Base-by-base conservation (phyloP, 2,329 filamentous ascomycete species). In the Hypomyces rosellus region DNA sequence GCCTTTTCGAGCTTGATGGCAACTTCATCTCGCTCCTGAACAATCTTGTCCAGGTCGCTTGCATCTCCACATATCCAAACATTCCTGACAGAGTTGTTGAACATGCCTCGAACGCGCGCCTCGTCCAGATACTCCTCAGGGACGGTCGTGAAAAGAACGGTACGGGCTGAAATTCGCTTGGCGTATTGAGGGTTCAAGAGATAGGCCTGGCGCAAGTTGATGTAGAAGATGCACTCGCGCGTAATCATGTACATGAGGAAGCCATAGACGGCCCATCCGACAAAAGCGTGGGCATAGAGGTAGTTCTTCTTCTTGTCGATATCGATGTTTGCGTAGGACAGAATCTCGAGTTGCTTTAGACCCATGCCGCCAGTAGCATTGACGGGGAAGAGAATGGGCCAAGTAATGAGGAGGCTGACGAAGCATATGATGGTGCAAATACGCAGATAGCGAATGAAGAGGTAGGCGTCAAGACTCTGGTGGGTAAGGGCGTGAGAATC, bases 191-290 rank as follows among this genome's bases (percentile, higher is more conserved):
- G 89, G 2, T 89, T 88, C 50, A 95, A 76, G n/a, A 91, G 81
- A 71, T 95, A 97, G 1, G 92, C 92, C 70, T 97, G 93, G 56
- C 92, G 88, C 47, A 97, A 71, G 61, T 95, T 95, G 72, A 96
- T 88, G 68, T 90, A 95, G 77, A 86, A 97, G 60, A 99, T 85
- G 63, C 85, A 85, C 69, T 99, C 93, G 54, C 93, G 83, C 30
- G 89, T 89, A 49, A 99, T 82, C 61, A 89, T 88, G 69, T 89
- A 92, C 68, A 96, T 84, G 53, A 99, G 77, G 65, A 97, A 96
- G 50, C 81, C 73, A 60, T 96, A 89, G 64, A 91, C 96, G 47
- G 89, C 69, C 80, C 88, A 96, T 1, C 85, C 88, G 33, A 93
- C 75, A 41, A 86, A 75, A n/a, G 81, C 80, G 65, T 96, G 90